Conservation (phyloP, 371 early-diverging fungal species). For the Gilbertella persicaria region DNA sequence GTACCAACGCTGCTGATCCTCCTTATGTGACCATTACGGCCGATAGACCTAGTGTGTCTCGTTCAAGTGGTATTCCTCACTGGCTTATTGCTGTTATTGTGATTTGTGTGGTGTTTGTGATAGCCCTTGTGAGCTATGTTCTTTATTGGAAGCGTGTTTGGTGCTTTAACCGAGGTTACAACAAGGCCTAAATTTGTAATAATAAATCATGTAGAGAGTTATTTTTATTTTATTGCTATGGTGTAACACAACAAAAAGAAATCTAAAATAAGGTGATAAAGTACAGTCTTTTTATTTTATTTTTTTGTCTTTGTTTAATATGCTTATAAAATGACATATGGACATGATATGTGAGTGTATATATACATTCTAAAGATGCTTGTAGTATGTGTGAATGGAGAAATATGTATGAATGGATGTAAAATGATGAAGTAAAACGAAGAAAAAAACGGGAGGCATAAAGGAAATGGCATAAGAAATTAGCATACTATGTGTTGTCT, state of each 20-base stretch:
- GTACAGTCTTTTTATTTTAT: background rate
- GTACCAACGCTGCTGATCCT: constrained; percentile 44
- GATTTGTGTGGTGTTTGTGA: constrained; percentile 29
- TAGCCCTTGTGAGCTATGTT: constrained; percentile 15
- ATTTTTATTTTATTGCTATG: background rate
- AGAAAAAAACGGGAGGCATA: too few species aligned
- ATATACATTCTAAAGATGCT: too few species aligned
- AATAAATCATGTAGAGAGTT: background rate
- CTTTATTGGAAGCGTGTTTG: constrained; percentile 23
- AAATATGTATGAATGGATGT: too few species aligned
- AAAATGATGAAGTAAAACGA: too few species aligned
- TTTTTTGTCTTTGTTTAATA: background rate
- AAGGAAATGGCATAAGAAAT: too few species aligned
- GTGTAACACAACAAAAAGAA: too few species aligned
- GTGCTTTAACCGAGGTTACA: background rate
- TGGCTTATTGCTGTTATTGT: constrained; percentile 58
- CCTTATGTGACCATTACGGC: constrained; percentile 53
- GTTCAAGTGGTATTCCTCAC: constrained; percentile 17
- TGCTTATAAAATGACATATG: background rate
- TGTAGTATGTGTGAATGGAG: too few species aligned
- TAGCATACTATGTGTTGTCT: too few species aligned
- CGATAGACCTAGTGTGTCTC: constrained; percentile 32
- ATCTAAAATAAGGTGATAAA: background rate
- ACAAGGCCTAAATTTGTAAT: background rate
- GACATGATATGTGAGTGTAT: too few species aligned